Evolutionary conservation across 2,329 filamentous ascomycete species (phyloP).

Genomic region (Harringtonia aguacate): DNA sequence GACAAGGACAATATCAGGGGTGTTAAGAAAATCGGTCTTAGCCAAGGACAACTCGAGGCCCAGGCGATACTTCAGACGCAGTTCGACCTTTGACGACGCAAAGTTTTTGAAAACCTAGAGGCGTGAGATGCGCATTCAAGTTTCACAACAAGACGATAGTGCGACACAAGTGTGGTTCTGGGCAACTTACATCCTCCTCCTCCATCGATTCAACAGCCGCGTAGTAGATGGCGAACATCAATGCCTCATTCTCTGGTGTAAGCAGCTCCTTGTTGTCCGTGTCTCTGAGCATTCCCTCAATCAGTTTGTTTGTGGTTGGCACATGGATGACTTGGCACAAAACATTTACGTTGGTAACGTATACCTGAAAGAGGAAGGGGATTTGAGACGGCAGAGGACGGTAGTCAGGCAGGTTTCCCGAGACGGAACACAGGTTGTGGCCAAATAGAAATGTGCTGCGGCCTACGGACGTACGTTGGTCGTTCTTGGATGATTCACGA

Average conservation of each 20-base stretch:
- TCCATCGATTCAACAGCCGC: slow-evolving; percentile 45
- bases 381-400: slow-evolving; percentile 43
- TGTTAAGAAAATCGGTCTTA: slow-evolving; percentile 46
- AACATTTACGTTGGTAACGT: slow-evolving; percentile 37
- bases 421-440: slow-evolving; percentile 25
- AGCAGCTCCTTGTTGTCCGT: slow-evolving; percentile 13
- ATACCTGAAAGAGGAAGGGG: slow-evolving; percentile 39
- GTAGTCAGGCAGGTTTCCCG: slow-evolving; percentile 22
- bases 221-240: slow-evolving; percentile 49
- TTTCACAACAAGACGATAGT: too few species aligned
- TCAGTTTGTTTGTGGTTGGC: slow-evolving; percentile 27
- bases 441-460: slow-evolving; percentile 41
- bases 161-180: background rate
- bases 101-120: slow-evolving; percentile 24
- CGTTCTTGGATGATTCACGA: background rate
- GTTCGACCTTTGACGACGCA: slow-evolving; percentile 29
- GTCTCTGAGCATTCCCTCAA: slow-evolving; percentile 15
- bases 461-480: slow-evolving; percentile 23
- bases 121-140: background rate
- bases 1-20: slow-evolving; percentile 43
- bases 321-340: slow-evolving; percentile 34
- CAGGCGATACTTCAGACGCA: slow-evolving; percentile 36
- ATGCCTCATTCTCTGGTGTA: slow-evolving; percentile 34
- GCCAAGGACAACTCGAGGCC: slow-evolving; percentile 47
- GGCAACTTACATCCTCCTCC: slow-evolving; percentile 37